A percentile compares a stretch with the other conserved stretches of the same genome.
These are phyloP conservation scores for Wickerhamomyces chambardii DNA, from an alignment of 805 yeast species.

Conservation along the genomic window DNA sequence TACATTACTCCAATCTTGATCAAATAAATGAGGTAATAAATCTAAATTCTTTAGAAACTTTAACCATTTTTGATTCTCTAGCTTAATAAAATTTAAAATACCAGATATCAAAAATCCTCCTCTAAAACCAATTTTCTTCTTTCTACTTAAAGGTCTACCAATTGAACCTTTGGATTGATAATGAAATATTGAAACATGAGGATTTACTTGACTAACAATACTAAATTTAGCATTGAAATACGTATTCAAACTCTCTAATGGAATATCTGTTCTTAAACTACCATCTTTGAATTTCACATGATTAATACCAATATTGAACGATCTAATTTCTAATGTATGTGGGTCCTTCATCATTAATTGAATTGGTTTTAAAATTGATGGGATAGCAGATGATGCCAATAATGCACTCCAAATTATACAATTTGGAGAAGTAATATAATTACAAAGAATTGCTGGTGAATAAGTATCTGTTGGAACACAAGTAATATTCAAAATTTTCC, in stretches of 20 bases:
- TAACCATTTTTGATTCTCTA: conserved; percentile 74
- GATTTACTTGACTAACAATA: conserved; percentile 76
- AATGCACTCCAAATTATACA: conserved; percentile 78
- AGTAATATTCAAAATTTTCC: conserved; percentile 60
- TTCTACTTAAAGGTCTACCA: conserved; percentile 65
- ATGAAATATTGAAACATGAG: conserved; percentile 69
- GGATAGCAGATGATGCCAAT: conserved; percentile 75
- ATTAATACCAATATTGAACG: conserved; percentile 58
- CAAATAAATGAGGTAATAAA: conserved; percentile 55
- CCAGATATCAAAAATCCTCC: conserved; percentile 77
- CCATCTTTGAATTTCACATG: conserved; percentile 65
- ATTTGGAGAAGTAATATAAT: conserved; percentile 68
- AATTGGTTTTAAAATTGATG: conserved; percentile 74
- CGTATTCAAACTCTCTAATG: conserved; percentile 62
- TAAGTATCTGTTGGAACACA: conserved; percentile 80
- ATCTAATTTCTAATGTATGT: conserved; percentile 31
- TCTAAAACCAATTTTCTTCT: conserved; percentile 41
- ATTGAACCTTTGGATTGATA: conserved; percentile 76
- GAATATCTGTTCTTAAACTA: conserved; percentile 69
- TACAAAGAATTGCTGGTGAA: conserved; percentile 73
- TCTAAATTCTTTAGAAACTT: conserved; percentile 57
- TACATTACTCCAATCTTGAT: conserved; percentile 75
- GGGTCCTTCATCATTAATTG: conserved; percentile 63
- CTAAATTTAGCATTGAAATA: conserved; percentile 71
- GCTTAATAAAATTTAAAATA: conserved; percentile 56